Evolutionary conservation across 2,329 filamentous ascomycete species (phyloP).

Genomic region (Penicillium sp.): DNA sequence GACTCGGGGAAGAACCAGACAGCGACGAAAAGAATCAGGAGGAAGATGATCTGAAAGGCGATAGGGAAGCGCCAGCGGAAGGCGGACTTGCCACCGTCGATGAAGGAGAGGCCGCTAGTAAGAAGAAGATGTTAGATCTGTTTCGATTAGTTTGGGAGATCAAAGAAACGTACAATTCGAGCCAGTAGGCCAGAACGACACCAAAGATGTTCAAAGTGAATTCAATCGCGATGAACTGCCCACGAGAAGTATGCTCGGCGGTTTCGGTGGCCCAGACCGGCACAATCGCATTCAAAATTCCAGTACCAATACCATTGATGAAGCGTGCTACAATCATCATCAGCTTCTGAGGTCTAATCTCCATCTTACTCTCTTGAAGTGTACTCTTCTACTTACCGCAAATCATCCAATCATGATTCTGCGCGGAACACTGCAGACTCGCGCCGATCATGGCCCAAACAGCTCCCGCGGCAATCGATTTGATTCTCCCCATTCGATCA

Average conservation of each 20-base stretch:
- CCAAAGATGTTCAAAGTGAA: constrained; percentile 75
- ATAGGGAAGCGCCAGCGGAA: constrained; percentile 71
- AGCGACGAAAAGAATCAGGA: constrained; percentile 44
- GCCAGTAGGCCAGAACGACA: constrained; percentile 67
- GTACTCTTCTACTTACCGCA: constrained; percentile 49
- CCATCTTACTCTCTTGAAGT: not conserved
- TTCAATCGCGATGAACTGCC: constrained; percentile 71
- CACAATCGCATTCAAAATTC: constrained; percentile 70
- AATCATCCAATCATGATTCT: constrained; percentile 72
- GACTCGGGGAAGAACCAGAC: not conserved
- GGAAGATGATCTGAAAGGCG: constrained; percentile 69
- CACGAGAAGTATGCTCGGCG: constrained; percentile 68
- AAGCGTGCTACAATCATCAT: constrained; percentile 51
- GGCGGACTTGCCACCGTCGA: constrained; percentile 60
- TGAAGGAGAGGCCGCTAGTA: constrained; percentile 60
- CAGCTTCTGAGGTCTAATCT: constrained; percentile 2
- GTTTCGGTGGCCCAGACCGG: constrained; percentile 74
- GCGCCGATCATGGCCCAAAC: constrained; percentile 65
- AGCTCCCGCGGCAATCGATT: constrained; percentile 64
- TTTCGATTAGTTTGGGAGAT: too few relatives aligned
- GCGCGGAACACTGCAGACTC: constrained; percentile 65
- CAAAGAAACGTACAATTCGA: constrained; percentile 50
- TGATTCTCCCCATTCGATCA: constrained; percentile 65
- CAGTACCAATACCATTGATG: constrained; percentile 69
- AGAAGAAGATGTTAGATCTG: not conserved